Conservation (phyloP, 768 basidiomycete genomes). For the Podaxis sp. region DNA sequence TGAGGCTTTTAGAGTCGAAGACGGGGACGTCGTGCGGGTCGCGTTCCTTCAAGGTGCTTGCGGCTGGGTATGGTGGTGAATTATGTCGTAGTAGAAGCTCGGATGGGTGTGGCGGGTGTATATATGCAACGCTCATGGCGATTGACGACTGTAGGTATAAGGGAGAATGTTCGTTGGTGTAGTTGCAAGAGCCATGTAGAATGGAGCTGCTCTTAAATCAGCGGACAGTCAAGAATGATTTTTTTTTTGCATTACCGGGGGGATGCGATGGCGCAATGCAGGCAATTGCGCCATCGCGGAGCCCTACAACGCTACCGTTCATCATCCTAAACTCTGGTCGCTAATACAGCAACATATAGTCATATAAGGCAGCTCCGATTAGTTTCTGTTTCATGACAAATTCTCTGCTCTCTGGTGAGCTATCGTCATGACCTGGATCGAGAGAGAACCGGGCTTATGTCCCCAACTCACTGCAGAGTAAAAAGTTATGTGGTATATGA, state of each 20-base stretch:
- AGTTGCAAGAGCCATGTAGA: neutral
- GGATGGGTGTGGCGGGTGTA: constrained; percentile 33
- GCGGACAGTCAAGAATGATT: neutral
- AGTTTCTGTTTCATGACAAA: neutral
- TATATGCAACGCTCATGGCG: constrained; percentile 26
- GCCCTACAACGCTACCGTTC: neutral
- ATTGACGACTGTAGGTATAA: neutral
- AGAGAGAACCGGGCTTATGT: no score
- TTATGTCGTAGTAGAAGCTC: constrained; percentile 9
- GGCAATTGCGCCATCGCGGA: constrained; percentile 14
- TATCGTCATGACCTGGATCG: no score
- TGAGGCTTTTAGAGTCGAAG: constrained; percentile 34
- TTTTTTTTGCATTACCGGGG: constrained; percentile 4
- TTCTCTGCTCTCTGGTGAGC: neutral
- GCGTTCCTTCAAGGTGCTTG: constrained; percentile 19
- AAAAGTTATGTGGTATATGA: no score
- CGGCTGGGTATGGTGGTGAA: neutral
- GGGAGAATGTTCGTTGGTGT: neutral
- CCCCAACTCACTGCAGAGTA: no score
- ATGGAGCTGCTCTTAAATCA: neutral
- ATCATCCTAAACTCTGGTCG: neutral
- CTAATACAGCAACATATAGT: neutral
- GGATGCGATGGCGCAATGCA: neutral
- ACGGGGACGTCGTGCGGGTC: constrained; percentile 58
- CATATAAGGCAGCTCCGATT: neutral